Percentiles rank a stretch among this genome's conserved stretches.
Evolutionary conservation across 2,329 filamentous ascomycete genomes (phyloP).

Genomic region (Plectosphaerella plurivora): DNA sequence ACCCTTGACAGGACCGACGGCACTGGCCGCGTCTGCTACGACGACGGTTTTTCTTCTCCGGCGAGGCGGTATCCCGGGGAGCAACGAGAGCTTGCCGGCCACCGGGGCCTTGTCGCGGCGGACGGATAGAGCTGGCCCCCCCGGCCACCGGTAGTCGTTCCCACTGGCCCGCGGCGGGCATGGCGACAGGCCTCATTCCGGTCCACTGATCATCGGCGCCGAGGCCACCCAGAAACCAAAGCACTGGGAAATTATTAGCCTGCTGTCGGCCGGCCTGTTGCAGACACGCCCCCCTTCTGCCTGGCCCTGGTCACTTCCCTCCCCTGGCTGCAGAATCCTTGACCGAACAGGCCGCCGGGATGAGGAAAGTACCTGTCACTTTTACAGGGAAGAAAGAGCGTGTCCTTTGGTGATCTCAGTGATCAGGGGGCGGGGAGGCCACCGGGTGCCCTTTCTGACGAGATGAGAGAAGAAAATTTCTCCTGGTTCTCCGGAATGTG

Average conservation of each 20-base stretch:
- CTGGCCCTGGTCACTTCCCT: neutral
- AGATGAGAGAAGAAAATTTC: neutral
- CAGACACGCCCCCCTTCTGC: conserved; percentile 1
- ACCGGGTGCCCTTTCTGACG: neutral
- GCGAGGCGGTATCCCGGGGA: no score
- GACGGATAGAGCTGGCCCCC: neutral
- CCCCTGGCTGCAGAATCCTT: neutral
- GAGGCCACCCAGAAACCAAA: conserved; percentile 5
- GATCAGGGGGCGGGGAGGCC: neutral
- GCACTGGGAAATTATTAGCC: conserved; percentile 10
- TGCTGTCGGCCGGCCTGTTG: conserved; percentile 4
- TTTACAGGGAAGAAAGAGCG: neutral
- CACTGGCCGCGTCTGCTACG: no score
- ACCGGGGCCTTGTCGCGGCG: neutral
- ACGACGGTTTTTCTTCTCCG: no score
- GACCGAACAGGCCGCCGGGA: neutral
- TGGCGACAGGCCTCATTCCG: neutral
- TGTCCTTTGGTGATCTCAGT: no score
- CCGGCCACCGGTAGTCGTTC: neutral
- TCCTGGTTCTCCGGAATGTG: neutral
- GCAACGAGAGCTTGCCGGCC: neutral
- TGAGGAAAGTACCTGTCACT: neutral
- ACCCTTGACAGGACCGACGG: no score
- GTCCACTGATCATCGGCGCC: neutral
- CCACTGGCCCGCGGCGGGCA: neutral